Evolutionary conservation across 2,329 filamentous ascomycete species (phyloP).

Genomic region (Mollisia scopiformis): DNA sequence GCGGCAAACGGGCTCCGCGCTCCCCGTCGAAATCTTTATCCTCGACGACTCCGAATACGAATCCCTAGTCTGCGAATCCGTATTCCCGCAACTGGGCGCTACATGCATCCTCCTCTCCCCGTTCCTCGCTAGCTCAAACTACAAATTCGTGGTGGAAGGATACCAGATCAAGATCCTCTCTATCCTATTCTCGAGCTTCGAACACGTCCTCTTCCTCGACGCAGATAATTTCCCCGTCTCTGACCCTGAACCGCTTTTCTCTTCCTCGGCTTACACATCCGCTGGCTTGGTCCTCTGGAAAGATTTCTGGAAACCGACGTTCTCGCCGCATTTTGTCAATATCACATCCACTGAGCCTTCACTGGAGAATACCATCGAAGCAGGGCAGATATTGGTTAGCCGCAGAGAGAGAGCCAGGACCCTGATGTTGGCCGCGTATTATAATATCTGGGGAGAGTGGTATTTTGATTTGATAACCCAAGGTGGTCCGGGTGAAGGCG

Average conservation of each 20-base stretch:
- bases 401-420: slow-evolving; percentile 45
- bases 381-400: slow-evolving; percentile 48
- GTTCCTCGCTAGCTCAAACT: slow-evolving; percentile 39
- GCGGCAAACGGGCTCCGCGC: slow-evolving; percentile 39
- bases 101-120: slow-evolving; percentile 45
- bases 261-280: slow-evolving; percentile 42
- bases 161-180: slow-evolving; percentile 53
- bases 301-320: slow-evolving; percentile 47
- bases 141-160: slow-evolving; percentile 40
- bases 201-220: slow-evolving; percentile 51
- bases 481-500: slow-evolving; percentile 50
- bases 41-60: slow-evolving; percentile 41
- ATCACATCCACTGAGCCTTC: slow-evolving; percentile 32
- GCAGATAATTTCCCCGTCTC: slow-evolving; percentile 48
- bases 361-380: slow-evolving; percentile 41
- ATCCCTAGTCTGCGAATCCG: slow-evolving; percentile 39
- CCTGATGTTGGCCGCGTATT: slow-evolving; percentile 50
- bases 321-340: slow-evolving; percentile 42
- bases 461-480: slow-evolving; percentile 34
- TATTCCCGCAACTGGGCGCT: slow-evolving; percentile 42
- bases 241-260: slow-evolving; percentile 45
- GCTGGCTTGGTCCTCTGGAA: slow-evolving; percentile 49
- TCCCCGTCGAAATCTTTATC: slow-evolving; percentile 47
- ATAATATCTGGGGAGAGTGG: slow-evolving; percentile 46
- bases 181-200: slow-evolving; percentile 52